A percentile compares a stretch with the other conserved stretches of the same genome.
Evolutionary conservation across 345 rosid species (phyloP).

Genomic region (Moricandia arvensis): DNA sequence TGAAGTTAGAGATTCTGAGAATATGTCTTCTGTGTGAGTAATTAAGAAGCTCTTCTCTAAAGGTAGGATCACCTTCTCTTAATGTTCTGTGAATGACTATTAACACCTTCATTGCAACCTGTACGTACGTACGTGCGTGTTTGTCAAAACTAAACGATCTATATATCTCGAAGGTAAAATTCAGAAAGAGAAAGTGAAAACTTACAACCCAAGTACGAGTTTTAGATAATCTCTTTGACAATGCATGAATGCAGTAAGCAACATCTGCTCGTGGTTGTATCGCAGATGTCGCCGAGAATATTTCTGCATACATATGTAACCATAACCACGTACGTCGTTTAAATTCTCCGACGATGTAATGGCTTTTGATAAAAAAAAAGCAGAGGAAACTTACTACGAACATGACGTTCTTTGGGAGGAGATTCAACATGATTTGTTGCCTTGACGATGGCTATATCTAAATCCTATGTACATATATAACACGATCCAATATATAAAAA

Average conservation of each 20-base stretch:
- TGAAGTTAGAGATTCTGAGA: conserved; percentile 88
- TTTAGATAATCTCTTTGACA: conserved; percentile 80
- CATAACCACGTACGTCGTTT: not conserved
- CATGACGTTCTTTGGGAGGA: conserved; percentile 97
- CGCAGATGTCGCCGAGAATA: conserved; percentile 84
- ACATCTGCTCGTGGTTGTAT: conserved; percentile 91
- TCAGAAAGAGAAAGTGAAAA: not conserved
- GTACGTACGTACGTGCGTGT: not conserved
- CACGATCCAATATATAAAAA: not conserved
- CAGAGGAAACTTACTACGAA: conserved; percentile 60
- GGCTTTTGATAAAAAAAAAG: not conserved
- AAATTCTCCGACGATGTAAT: not conserved
- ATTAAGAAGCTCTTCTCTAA: conserved; percentile 80
- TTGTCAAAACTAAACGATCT: not conserved
- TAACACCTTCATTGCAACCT: conserved; percentile 91
- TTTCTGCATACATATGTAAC: conserved; percentile 40
- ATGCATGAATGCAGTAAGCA: conserved; percentile 88
- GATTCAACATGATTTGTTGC: conserved; percentile 94
- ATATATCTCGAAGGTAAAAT: not conserved
- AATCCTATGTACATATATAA: conserved; percentile 45
- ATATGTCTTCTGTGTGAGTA: conserved; percentile 72
- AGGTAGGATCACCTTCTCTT: conserved; percentile 96
- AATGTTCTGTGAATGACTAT: conserved; percentile 95
- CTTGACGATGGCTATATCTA: conserved; percentile 93
- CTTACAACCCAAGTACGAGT: conserved; percentile 82